A percentile compares a stretch with the other conserved stretches of the same genome.
These are phyloP conservation scores for Biscogniauxia marginata DNA, from an alignment of 2,329 filamentous ascomycete species.

Conservation along the genomic window DNA sequence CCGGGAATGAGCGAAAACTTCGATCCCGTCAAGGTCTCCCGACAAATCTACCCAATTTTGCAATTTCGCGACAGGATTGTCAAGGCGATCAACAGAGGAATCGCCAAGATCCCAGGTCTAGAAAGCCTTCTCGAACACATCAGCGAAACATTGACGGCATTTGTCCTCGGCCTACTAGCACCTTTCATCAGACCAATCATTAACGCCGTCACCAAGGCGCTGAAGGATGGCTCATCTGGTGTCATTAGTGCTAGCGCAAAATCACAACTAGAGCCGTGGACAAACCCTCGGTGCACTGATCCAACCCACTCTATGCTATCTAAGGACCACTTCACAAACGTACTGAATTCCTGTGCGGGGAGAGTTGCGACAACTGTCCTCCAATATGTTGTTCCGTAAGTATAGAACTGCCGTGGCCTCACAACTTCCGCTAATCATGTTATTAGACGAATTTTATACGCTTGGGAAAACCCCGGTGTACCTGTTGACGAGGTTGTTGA, in stretches of 20 bases:
- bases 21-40: slow-evolving; percentile 73
- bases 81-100: slow-evolving; percentile 77
- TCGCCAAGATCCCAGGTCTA: slow-evolving; percentile 89
- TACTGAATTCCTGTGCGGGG: slow-evolving; percentile 75
- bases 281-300: slow-evolving; percentile 69
- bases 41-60: slow-evolving; percentile 91
- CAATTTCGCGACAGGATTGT: slow-evolving; percentile 94
- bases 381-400: slow-evolving; percentile 79
- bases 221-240: slow-evolving; percentile 82
- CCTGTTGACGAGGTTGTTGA: slow-evolving; percentile 79
- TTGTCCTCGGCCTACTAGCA: slow-evolving; percentile 85
- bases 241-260: slow-evolving; percentile 67
- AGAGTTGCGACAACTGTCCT: slow-evolving; percentile 72
- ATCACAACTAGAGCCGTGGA: slow-evolving; percentile 79
- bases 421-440: slow-evolving; percentile 20
- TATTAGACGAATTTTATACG: slow-evolving; percentile 73
- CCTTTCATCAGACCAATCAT: slow-evolving; percentile 94
- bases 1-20: slow-evolving; percentile 75
- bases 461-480: slow-evolving; percentile 85
- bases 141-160: slow-evolving; percentile 86
- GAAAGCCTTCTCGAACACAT: slow-evolving; percentile 91
- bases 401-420: slow-evolving; percentile 12
- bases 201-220: slow-evolving; percentile 74
- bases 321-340: slow-evolving; percentile 81
- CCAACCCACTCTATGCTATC: slow-evolving; percentile 81